Evolutionary conservation across 441 rosid species (phyloP).

Genomic region (Syzygium syzygioides): DNA sequence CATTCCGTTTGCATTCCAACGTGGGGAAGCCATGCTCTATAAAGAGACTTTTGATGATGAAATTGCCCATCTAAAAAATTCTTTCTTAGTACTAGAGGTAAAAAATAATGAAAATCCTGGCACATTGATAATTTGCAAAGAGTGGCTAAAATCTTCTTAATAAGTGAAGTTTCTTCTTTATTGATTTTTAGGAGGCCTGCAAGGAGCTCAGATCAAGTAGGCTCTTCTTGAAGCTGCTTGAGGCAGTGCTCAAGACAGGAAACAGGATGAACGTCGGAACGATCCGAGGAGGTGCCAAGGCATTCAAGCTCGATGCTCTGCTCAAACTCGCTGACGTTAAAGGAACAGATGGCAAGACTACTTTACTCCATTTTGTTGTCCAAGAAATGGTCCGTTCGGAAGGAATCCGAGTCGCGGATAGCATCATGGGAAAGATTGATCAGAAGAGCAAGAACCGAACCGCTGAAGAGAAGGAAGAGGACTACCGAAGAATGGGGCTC

Average conservation of each 20-base stretch:
- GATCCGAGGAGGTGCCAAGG: slow-evolving; percentile 87
- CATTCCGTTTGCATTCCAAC: slow-evolving; percentile 61
- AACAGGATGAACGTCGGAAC: slow-evolving; percentile 96
- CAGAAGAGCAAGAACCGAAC: slow-evolving; percentile 56
- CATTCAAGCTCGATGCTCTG: slow-evolving; percentile 89
- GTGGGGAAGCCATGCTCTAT: slow-evolving; percentile 89
- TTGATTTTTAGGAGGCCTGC: slow-evolving; percentile 72
- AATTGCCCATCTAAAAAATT: slow-evolving; percentile 75
- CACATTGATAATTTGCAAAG: neutral
- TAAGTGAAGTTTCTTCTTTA: neutral
- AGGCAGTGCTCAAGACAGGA: slow-evolving; percentile 92
- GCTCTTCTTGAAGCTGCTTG: slow-evolving; percentile 78
- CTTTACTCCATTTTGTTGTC: slow-evolving; percentile 87
- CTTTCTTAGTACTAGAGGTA: slow-evolving; percentile 93
- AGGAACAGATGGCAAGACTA: slow-evolving; percentile 87
- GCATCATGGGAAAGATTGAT: slow-evolving; percentile 87
- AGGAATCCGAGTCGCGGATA: slow-evolving; percentile 78
- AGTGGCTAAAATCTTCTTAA: neutral
- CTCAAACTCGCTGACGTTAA: slow-evolving; percentile 93
- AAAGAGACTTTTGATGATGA: slow-evolving; percentile 90
- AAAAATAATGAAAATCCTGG: neutral
- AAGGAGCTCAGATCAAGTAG: slow-evolving; percentile 92
- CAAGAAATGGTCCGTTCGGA: slow-evolving; percentile 86
- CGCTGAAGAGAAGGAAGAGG: slow-evolving; percentile 71
- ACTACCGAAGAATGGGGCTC: slow-evolving; percentile 84